Evolutionary conservation across 2,329 filamentous ascomycete species (phyloP), one percentile per base, ranked within the genome.

Genomic region (Drechslerella stenobrocha): DNA sequence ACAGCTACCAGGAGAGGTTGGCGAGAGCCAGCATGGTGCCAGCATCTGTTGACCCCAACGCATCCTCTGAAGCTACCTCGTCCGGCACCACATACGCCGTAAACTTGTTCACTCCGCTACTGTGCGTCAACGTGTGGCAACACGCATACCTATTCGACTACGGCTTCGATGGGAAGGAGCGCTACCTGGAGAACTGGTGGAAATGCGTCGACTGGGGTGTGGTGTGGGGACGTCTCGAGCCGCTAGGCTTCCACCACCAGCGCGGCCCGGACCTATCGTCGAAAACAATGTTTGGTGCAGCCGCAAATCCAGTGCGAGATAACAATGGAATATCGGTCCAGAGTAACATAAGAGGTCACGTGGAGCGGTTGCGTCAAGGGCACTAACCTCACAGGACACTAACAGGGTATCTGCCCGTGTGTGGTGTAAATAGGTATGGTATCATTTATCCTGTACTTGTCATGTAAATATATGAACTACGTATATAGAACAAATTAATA

Each of bases 81-180:
- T 18, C 59, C 55, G 60, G 61, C 70, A 23, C 73, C 67, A 65
- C 74, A 72, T 70, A 72, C 75, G 52, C 52, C 63, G 11, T 73
- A 70, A 71, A 70, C 35, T 73, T 74, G 48, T 77, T 91, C 30
- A 80, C 84, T 59, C 91, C 92, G 9, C 80, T 97, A 67, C 79
- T 98, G 73, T 96, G 92, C 76, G 82, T 97, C 65, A 97, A 90
- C 78, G 96, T 90, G 3, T 98, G 93, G 93, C 87, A 97, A 80
- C 93, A 97, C 78, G 86, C 87, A 6, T 98, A 88, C 84, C 79
- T 97, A 76, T 82, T 83, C 57, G 90, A 97, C 76, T 96, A 88
- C 77, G 87, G 87, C 3, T 76, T 86, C 58, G 81, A 80, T 44
- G 90, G 89, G 50, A 98, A 96, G 84, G 80, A 81, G 53, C 78